phyloP scores from a whole-genome alignment of 805 yeast genomes.

The Osmozyma mogii region DNA sequence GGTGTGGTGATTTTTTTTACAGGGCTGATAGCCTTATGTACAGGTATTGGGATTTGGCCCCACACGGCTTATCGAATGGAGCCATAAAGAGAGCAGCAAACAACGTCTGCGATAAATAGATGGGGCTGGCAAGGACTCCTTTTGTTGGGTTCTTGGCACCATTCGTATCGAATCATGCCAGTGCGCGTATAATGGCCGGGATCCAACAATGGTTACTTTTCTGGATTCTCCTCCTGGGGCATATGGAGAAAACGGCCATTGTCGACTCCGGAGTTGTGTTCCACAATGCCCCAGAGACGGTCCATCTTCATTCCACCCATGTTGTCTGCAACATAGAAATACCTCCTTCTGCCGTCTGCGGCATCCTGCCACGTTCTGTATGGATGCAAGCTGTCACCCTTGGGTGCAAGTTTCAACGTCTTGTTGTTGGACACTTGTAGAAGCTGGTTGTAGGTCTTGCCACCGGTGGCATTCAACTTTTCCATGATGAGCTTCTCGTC shows the following conservation, averaged over 20 bases:
- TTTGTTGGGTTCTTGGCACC: too few species aligned
- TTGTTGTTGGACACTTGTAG: slow-evolving; percentile 35
- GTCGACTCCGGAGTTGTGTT: slow-evolving; percentile 54
- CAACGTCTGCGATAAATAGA: too few species aligned
- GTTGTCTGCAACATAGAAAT: slow-evolving; percentile 59
- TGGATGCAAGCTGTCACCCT: too few species aligned
- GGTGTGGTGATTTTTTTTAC: slow-evolving; percentile 2
- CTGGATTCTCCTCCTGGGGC: too few species aligned
- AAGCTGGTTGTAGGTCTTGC: slow-evolving; percentile 55
- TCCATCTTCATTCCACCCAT: slow-evolving; percentile 81
- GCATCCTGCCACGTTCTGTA: slow-evolving; percentile 33
- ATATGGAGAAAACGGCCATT: slow-evolving; percentile 64
- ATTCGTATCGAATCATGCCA: too few species aligned
- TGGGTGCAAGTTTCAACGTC: slow-evolving; percentile 30
- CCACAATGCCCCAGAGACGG: slow-evolving; percentile 77
- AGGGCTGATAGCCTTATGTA: slow-evolving; percentile 14
- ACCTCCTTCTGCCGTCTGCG: slow-evolving; percentile 25
- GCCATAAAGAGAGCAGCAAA: too few species aligned
- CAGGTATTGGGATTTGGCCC: too few species aligned
- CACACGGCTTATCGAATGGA: too few species aligned
- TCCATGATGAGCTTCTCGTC: slow-evolving; percentile 66
- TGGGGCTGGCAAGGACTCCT: too few species aligned
- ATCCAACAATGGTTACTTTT: too few species aligned
- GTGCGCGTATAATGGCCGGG: too few species aligned
- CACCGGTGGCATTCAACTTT: slow-evolving; percentile 60